Percentiles rank a stretch among this genome's conserved stretches.
Evolutionary conservation across 2,329 filamentous ascomycete species (phyloP).

Genomic region (Phoma herbarum): DNA sequence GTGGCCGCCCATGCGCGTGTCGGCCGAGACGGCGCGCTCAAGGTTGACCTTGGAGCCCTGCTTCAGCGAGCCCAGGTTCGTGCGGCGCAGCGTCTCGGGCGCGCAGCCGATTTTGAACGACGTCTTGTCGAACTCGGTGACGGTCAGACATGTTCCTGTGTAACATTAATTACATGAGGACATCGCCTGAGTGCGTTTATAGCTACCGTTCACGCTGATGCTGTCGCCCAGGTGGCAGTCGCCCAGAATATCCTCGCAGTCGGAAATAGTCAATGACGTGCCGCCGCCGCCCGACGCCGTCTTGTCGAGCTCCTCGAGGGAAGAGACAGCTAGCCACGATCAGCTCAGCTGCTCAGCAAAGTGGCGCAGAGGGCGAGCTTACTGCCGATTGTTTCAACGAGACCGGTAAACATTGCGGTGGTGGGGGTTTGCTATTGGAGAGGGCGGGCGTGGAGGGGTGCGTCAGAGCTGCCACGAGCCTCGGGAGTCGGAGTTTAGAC

Average conservation of each 20-base stretch:
- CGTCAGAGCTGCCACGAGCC: constrained; percentile 28
- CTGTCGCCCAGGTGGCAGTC: constrained; percentile 91
- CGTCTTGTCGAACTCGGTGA: constrained; percentile 72
- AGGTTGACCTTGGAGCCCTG: constrained; percentile 81
- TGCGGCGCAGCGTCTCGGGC: constrained; percentile 93
- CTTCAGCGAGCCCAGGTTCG: constrained; percentile 83
- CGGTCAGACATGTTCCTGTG: constrained; percentile 82
- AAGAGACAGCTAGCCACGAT: constrained; percentile 74
- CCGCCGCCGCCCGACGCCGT: constrained; percentile 76
- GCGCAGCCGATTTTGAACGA: constrained; percentile 92
- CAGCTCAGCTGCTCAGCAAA: constrained; percentile 34
- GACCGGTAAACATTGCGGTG: constrained; percentile 85
- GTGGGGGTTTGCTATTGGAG: constrained; percentile 25
- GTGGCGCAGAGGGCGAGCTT: constrained; percentile 47
- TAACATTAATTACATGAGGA: not conserved
- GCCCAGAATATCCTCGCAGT: constrained; percentile 76
- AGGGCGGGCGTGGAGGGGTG: constrained; percentile 33
- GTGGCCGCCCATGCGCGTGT: constrained; percentile 96
- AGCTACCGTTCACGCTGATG: constrained; percentile 84
- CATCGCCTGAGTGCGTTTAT: no score
- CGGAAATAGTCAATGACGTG: constrained; percentile 86
- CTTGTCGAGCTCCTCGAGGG: constrained; percentile 80
- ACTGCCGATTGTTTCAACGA: constrained; percentile 78
- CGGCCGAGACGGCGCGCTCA: constrained; percentile 88
- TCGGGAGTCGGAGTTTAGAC: constrained; percentile 25